Percentiles rank a stretch among this genome's conserved stretches.
Evolutionary conservation across 192 early-diverging fungal species (phyloP).

Genomic region (Dispira simplex): DNA sequence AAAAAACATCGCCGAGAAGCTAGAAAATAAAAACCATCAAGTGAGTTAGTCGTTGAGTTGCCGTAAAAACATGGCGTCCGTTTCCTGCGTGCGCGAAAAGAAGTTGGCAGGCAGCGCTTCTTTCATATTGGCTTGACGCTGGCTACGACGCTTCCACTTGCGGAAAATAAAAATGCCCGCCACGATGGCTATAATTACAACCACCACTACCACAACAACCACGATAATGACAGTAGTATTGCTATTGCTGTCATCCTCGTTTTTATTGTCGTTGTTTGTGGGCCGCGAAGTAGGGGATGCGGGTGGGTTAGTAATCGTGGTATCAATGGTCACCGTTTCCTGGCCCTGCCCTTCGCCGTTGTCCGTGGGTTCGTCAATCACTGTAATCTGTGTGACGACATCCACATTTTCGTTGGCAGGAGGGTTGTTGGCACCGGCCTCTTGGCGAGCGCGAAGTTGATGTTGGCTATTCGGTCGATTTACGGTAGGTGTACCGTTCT

Average conservation of each 20-base stretch:
- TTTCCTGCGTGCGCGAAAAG: slow-evolving; percentile 8
- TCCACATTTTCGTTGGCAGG: neutral
- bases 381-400: neutral
- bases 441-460: too few species aligned
- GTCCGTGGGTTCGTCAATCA: neutral
- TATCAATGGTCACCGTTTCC: neutral
- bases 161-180: slow-evolving; percentile 1
- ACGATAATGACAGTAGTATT: neutral
- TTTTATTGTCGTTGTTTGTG: neutral
- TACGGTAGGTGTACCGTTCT: too few species aligned
- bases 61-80: slow-evolving; percentile 4
- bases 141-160: neutral
- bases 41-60: slow-evolving; percentile 1
- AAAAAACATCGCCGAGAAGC: too few species aligned
- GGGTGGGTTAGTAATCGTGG: neutral
- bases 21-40: too few species aligned
- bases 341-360: neutral
- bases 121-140: neutral
- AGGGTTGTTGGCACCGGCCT: neutral
- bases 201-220: slow-evolving; percentile 1
- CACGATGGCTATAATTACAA: neutral
- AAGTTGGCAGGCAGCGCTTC: slow-evolving; percentile 6
- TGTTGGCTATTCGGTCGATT: too few species aligned
- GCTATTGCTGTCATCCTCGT: neutral
- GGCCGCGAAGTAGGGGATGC: neutral